Base-by-base conservation (phyloP, 2,329 filamentous ascomycete species). In the Pezicula rhizophila region DNA sequence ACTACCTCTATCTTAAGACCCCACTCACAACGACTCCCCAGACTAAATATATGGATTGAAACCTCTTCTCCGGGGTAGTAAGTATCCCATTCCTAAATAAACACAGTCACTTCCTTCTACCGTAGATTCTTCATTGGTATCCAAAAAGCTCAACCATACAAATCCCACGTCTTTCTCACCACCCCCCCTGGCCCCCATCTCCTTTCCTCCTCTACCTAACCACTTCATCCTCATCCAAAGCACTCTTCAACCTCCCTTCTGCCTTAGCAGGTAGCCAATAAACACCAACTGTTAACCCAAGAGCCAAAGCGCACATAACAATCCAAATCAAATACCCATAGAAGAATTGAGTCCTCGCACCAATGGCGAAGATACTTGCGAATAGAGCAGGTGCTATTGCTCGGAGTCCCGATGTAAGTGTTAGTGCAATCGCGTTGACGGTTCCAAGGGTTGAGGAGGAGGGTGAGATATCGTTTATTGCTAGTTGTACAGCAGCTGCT, bases 381-480 rank as follows among this genome's bases (percentile, higher is more conserved):
- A 86, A 82, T 0, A 81, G 58, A 0, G 79, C 84, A 0, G 88
- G 87, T 0, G 77, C 75, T 37, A 91, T 71, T 0, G 87, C 76
- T 12, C 87, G 73, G 26, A 88, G 69, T 0, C 70, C 82, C 53
- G 80, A 82, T 0, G 72, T 67, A 1, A 80, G 59, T 0, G 85
- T 84, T 49, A 92, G 69, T 0, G 79, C 77, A 1, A 89, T 57
- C 0, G 84, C 83, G 57, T 92, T 92, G 25, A 93, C 68, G 0
- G 80, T 89, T 0, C 84, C 87, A 8, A 92, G 70, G 0, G 80
- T 77, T 38, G 73, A 70, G 1, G 79, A 75, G 8, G 74, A 79
- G 0, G 88, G 88, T 0, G 82, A 76, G 2, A 86, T 78, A 50
- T 91, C 85, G 64, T 92, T 92, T 28, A 92, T 61, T 0, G 81